Evolutionary conservation across 768 basidiomycete species (phyloP), one percentile per base, ranked within the genome.

Genomic region (Mycena rosella): DNA sequence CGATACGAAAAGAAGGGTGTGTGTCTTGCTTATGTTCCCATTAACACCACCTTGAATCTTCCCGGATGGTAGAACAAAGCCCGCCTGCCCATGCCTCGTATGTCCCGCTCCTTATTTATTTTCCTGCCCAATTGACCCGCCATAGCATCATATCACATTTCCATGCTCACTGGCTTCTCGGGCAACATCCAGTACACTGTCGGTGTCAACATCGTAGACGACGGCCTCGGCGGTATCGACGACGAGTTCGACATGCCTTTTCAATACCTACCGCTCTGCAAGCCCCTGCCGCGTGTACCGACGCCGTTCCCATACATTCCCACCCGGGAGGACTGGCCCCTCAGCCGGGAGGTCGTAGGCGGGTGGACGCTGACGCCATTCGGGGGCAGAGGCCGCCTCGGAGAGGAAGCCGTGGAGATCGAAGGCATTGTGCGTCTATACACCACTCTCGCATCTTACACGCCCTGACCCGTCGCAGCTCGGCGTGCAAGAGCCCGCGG

Each of bases 301-400:
- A 44, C 42, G 20, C 42, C 42, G 42, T 44, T 44, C 42, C 42
- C 20, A n/a, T 44, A 44, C 20, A 44, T 69, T 22, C 68, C 68
- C 29, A 56, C 58, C 24, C 40, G 63, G 26, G 68, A 69, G 51
- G 68, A 69, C 44, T 69, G 68, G 68, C 63, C 59, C 8, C 65
- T 69, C 30, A 64, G 38, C 18, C 32, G 63, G 27, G 68, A 69
- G 36, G 34, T 60, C 1, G 36, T 69, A 3, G 63, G 68, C 13
- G 63, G 68, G n/a, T 69, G 63, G 68, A 65, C 62, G 13, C 27
- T 67, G 32, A 67, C 65, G 34, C 65, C 65, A 11, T 67, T 67
- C 27, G 60, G 66, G 18, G 66, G 60, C 3, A 49, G 66, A 45
- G 66, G 55, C 3, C 51, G 60, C 10, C 48, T 67, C 17, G 38